Conservation (phyloP, 306 rosid genomes). For the Malus domestica region DNA sequence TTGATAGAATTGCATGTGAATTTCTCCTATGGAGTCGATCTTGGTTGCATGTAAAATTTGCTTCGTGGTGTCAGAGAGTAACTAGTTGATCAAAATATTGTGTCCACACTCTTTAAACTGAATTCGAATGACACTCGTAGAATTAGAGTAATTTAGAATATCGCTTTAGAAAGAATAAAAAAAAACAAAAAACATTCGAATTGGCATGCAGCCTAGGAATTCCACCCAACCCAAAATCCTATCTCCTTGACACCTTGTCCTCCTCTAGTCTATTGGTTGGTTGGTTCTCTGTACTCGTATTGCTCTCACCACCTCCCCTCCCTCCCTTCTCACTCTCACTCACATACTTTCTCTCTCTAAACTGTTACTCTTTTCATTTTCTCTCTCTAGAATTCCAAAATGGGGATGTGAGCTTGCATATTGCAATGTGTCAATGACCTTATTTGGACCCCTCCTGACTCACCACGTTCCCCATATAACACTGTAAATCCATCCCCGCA, state of each 20-base stretch:
- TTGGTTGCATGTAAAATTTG: too few species aligned
- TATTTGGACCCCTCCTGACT: not conserved
- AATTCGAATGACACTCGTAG: too few species aligned
- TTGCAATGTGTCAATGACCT: too few species aligned
- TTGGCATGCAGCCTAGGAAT: not conserved
- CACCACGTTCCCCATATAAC: not conserved
- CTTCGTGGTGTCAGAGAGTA: too few species aligned
- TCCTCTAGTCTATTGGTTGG: not conserved
- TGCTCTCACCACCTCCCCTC: not conserved
- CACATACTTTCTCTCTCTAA: not conserved
- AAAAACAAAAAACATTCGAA: not conserved
- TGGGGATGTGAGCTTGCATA: not conserved
- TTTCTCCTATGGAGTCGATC: too few species aligned
- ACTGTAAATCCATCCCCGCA: not conserved
- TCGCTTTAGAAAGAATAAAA: too few species aligned
- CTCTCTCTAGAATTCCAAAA: not conserved
- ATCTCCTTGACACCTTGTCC: conserved; percentile 14
- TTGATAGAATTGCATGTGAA: too few species aligned
- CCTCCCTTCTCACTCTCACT: too few species aligned
- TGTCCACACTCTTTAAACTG: not conserved
- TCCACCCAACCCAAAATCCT: conserved; percentile 20
- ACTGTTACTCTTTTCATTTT: not conserved
- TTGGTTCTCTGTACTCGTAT: not conserved
- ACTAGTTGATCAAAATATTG: too few species aligned
- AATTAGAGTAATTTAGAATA: too few species aligned